These are phyloP conservation scores for Venustampulla echinocandica DNA, from an alignment of 495 filamentous ascomycete species.

Conservation along the genomic window DNA sequence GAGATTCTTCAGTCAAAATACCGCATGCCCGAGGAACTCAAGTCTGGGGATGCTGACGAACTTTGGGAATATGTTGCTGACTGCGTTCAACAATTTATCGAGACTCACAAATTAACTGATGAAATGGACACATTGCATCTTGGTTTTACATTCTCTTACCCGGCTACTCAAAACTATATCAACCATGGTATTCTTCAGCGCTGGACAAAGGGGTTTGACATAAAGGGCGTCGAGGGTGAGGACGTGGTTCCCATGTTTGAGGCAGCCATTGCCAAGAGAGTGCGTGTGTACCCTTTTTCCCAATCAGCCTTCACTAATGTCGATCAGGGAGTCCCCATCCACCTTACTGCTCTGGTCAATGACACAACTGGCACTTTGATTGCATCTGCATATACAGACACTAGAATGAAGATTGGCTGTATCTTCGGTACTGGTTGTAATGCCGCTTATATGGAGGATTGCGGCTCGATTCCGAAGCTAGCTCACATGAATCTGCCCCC, in stretches of 20 bases:
- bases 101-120: slow-evolving; percentile 72
- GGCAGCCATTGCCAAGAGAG: slow-evolving; percentile 66
- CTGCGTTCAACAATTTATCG: slow-evolving; percentile 91
- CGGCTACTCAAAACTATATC: slow-evolving; percentile 91
- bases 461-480: slow-evolving; percentile 85
- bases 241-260: slow-evolving; percentile 95
- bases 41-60: slow-evolving; percentile 81
- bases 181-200: slow-evolving; percentile 92
- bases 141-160: slow-evolving; percentile 98
- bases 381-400: slow-evolving; percentile 90
- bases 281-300: slow-evolving; percentile 30
- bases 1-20: slow-evolving; percentile 99
- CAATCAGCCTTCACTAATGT: slow-evolving; percentile 2
- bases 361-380: slow-evolving; percentile 99
- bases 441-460: slow-evolving; percentile 94
- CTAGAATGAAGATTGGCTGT: slow-evolving; percentile 86
- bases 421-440: slow-evolving; percentile 99
- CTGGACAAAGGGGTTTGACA: slow-evolving; percentile 99
- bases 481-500: slow-evolving; percentile 88
- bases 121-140: slow-evolving; percentile 61
- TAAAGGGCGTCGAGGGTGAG: slow-evolving; percentile 86
- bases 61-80: slow-evolving; percentile 98
- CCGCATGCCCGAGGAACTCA: slow-evolving; percentile 90
- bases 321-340: slow-evolving; percentile 67
- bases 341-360: slow-evolving; percentile 88